Base-by-base conservation (phyloP, 345 rosid species). In the Salix suchowensis region DNA sequence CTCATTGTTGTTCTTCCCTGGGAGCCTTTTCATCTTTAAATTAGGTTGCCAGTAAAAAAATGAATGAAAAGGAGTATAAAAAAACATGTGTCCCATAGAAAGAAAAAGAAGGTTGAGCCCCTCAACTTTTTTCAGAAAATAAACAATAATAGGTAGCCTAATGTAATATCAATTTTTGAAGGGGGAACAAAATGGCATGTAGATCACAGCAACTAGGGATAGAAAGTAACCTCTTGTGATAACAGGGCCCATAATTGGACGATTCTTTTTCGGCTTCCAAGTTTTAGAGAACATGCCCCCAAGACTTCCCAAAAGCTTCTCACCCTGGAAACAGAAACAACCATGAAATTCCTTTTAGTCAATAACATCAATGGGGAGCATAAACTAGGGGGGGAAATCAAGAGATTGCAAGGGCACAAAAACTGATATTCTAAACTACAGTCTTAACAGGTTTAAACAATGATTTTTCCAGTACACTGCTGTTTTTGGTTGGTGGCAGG, bases 251-350 rank as follows among this genome's bases (percentile, higher is more conserved):
- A 69, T 78, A 11, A 96, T 87, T 42, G 82, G 77, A 74, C 86
- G 94, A 71, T 87, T 88, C 89, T 88, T 96, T 85, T 92, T 93
- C 7, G 97, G 98, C 84, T 93, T 96, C 99, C 99, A 96, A 7
- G 92, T 92, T 85, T 54, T 96, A 60, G 94, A 89, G 76, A 92
- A 92, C 79, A 96, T 87, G 70, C 98, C 95, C 62, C 99, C 99
- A 74, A 96, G 97, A 81, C 89, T 93, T 71, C 97, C 97, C 77
- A 96, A 86, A 76, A 96, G 94, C 88, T 92, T 96, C 87, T 96
- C 99, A 70, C 99, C 98, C 99, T 96, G 87, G 46, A 82, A 89
- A 73, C 74, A 48, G 28, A 60, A 79, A 55, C 42, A 60, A 66
- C 71, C 48, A 82, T 55, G 30, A 21, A 42, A 66, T n/a, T 40